Percentiles rank a stretch among this genome's conserved stretches.
Conservation (phyloP, 176 grass and related monocot species). For the Pontederia paniculata region DNA sequence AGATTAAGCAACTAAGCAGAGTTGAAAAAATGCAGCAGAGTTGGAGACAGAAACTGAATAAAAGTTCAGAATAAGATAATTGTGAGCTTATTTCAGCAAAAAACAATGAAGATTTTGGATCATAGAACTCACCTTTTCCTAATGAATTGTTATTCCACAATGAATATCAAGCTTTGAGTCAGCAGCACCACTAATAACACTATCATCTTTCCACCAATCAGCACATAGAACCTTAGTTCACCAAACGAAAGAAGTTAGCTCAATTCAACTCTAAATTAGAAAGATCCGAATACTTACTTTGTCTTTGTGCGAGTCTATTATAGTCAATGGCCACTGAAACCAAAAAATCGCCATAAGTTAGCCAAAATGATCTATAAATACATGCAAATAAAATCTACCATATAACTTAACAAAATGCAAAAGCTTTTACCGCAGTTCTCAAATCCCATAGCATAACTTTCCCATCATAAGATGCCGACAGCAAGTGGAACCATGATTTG, state of each 20-base stretch:
- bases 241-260: neutral
- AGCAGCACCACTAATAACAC: conserved; percentile 79
- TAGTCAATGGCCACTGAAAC: conserved; percentile 72
- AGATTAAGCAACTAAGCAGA: too few species aligned
- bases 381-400: neutral
- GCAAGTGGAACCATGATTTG: conserved; percentile 78
- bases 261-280: neutral
- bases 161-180: conserved; percentile 79
- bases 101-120: too few species aligned
- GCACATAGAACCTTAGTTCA: conserved; percentile 71
- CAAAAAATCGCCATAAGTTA: conserved; percentile 17
- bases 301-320: conserved; percentile 63
- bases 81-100: too few species aligned
- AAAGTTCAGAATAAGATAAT: too few species aligned
- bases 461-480: conserved; percentile 92
- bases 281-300: conserved; percentile 33
- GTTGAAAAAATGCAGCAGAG: too few species aligned
- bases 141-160: conserved; percentile 49
- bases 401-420: conserved; percentile 12
- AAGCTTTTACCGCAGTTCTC: conserved; percentile 76
- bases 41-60: too few species aligned
- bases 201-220: conserved; percentile 87
- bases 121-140: conserved; percentile 6
- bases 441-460: conserved; percentile 99
- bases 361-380: neutral